Conservation (phyloP, 1,139 yeast genomes). For the Zygosaccharomyces sapae region DNA sequence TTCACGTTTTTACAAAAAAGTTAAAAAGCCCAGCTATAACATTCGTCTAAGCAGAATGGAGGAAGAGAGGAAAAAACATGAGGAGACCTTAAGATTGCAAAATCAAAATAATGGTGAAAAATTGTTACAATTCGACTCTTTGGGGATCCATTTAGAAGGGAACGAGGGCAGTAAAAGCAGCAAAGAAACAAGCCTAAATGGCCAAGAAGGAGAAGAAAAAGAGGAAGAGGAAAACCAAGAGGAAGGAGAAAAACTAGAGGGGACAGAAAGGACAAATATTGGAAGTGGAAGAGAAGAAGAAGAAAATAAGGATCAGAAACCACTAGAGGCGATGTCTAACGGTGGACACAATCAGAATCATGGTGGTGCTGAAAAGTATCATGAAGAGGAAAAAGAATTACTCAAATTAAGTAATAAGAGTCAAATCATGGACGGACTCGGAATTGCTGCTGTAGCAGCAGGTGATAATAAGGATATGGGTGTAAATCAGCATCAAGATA, state of each 20-base stretch:
- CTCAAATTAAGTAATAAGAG: constrained; percentile 14
- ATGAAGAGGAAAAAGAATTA: constrained; percentile 13
- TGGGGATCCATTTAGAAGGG: constrained; percentile 27
- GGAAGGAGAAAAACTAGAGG: neutral
- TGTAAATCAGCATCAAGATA: neutral
- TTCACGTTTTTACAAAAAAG: constrained; percentile 43
- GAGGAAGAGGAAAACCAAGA: constrained; percentile 6
- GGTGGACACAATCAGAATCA: constrained; percentile 5
- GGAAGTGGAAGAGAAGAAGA: constrained; percentile 25
- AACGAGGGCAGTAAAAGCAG: constrained; percentile 3
- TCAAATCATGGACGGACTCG: constrained; percentile 8
- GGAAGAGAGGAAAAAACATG: constrained; percentile 29
- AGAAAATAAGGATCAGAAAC: neutral
- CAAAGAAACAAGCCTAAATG: no score
- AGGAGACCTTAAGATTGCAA: constrained; percentile 16
- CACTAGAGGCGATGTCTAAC: neutral
- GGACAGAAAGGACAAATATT: constrained; percentile 25
- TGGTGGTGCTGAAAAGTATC: constrained; percentile 10
- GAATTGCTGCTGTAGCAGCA: constrained; percentile 10
- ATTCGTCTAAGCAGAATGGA: constrained; percentile 28
- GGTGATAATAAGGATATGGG: constrained; percentile 1
- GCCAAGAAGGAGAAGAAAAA: neutral
- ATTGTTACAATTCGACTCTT: constrained; percentile 22
- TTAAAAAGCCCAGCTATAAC: constrained; percentile 31
- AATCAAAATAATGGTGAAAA: constrained; percentile 14